Percentiles rank a stretch among this genome's conserved stretches.
Evolutionary conservation across 352 stramenopile species (phyloP).

Genomic region (Ophiocytium majus): DNA sequence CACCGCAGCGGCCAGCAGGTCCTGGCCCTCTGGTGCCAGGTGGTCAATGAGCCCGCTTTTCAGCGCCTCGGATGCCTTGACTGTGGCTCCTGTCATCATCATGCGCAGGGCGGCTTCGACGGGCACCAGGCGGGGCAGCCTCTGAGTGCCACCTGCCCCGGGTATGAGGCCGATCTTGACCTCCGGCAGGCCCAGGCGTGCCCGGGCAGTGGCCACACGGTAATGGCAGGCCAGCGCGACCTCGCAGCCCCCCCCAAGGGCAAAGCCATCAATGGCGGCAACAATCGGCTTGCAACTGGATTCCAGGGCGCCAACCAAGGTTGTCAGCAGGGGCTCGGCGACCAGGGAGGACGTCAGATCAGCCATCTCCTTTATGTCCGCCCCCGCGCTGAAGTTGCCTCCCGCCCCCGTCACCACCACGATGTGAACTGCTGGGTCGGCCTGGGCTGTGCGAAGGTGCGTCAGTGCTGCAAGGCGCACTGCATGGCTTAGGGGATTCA

Average conservation of each 20-base stretch:
- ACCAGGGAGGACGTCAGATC: conserved; percentile 68
- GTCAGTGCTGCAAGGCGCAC: conserved; percentile 73
- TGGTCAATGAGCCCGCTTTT: conserved; percentile 83
- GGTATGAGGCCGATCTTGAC: conserved; percentile 92
- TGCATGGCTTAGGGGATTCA: conserved; percentile 80
- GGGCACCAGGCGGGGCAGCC: conserved; percentile 83
- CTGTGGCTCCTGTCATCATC: conserved; percentile 87
- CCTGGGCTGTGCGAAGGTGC: conserved; percentile 73
- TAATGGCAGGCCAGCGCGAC: conserved; percentile 90
- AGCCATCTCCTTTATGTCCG: conserved; percentile 88
- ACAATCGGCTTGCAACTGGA: conserved; percentile 82
- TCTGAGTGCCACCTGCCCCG: conserved; percentile 89
- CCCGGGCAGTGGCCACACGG: conserved; percentile 78
- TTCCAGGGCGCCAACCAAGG: conserved; percentile 81
- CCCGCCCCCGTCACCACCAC: conserved; percentile 83
- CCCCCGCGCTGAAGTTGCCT: conserved; percentile 84
- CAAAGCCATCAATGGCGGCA: conserved; percentile 79
- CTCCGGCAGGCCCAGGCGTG: conserved; percentile 87
- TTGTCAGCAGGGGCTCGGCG: conserved; percentile 66
- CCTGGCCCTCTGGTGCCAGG: conserved; percentile 68
- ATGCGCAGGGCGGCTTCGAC: conserved; percentile 82
- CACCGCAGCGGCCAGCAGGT: conserved; percentile 67
- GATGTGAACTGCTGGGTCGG: conserved; percentile 77
- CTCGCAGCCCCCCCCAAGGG: conserved; percentile 56
- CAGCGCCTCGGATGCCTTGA: conserved; percentile 71